Conservation (phyloP, 805 yeast species). For the Wickerhamiella musiphila region DNA sequence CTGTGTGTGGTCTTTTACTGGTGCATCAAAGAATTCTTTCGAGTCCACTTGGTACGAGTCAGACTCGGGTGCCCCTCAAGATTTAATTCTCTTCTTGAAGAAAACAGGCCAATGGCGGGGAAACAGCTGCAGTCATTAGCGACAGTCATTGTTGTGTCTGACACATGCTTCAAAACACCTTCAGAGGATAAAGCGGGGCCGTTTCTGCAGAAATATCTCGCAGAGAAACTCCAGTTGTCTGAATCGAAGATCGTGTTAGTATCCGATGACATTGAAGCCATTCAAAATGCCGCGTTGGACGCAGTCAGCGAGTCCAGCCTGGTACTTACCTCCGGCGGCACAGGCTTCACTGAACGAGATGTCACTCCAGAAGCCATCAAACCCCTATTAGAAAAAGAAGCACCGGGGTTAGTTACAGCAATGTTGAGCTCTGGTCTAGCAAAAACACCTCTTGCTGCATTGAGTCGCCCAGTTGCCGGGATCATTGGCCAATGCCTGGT, state of each 20-base stretch:
- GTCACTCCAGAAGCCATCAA: conserved; percentile 34
- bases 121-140: no score
- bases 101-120: no score
- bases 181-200: conserved; percentile 23
- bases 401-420: conserved; percentile 33
- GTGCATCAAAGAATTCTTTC: no score
- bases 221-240: conserved; percentile 6
- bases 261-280: conserved; percentile 23
- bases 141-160: conserved; percentile 27
- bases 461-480: conserved; percentile 37
- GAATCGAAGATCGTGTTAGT: conserved; percentile 15
- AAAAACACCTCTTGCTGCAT: conserved; percentile 31
- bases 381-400: conserved; percentile 27
- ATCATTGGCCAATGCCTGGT: conserved; percentile 23
- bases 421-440: conserved; percentile 29
- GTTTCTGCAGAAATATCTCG: conserved; percentile 12
- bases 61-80: no score
- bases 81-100: no score
- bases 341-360: conserved; percentile 32
- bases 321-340: conserved; percentile 35
- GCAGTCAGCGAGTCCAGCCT: conserved; percentile 18
- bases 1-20: no score
- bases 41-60: no score
- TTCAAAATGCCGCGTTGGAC: conserved; percentile 18
- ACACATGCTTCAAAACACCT: conserved; percentile 23